Evolutionary conservation across 2,329 filamentous ascomycete genomes (phyloP).

Genomic region (Metarhizium album): DNA sequence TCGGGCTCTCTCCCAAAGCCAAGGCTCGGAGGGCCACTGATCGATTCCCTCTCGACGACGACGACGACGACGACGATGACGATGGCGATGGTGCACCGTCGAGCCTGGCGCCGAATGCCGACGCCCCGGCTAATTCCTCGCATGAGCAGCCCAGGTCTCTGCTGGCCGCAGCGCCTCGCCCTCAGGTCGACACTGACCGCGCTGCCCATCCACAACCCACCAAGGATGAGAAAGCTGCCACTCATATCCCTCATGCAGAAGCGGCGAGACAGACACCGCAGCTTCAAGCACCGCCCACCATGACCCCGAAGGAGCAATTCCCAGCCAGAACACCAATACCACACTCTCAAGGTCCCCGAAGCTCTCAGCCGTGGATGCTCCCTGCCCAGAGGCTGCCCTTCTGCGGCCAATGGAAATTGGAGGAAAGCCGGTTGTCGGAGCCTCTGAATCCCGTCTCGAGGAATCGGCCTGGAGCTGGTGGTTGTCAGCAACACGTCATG

Average conservation of each 20-base stretch:
- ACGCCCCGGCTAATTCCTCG: not conserved
- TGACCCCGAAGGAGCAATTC: not conserved
- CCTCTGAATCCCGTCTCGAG: slow-evolving; percentile 30
- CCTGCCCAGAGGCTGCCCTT: slow-evolving; percentile 31
- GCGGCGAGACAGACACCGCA: not conserved
- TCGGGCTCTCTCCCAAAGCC: slow-evolving; percentile 30
- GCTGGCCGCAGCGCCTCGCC: too few species aligned
- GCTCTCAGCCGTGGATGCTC: slow-evolving; percentile 13
- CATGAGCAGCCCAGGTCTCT: not conserved
- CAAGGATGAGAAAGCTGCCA: not conserved
- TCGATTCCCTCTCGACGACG: slow-evolving; percentile 21
- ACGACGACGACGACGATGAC: slow-evolving; percentile 17
- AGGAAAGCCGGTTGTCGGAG: slow-evolving; percentile 43
- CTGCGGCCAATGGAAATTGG: slow-evolving; percentile 39
- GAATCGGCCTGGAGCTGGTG: slow-evolving; percentile 21
- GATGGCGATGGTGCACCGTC: slow-evolving; percentile 11
- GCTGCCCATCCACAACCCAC: not conserved
- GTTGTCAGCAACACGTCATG: slow-evolving; percentile 19
- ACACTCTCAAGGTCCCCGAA: not conserved
- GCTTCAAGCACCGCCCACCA: not conserved
- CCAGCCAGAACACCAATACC: too few species aligned
- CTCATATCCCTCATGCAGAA: not conserved
- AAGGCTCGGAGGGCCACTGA: slow-evolving; percentile 20
- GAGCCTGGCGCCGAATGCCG: not conserved
- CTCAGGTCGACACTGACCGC: not conserved